Percentiles rank a stretch among this genome's conserved stretches.
These are phyloP conservation scores for Zygosaccharomyces siamensis DNA, from an alignment of 805 yeast species.

Conservation along the genomic window DNA sequence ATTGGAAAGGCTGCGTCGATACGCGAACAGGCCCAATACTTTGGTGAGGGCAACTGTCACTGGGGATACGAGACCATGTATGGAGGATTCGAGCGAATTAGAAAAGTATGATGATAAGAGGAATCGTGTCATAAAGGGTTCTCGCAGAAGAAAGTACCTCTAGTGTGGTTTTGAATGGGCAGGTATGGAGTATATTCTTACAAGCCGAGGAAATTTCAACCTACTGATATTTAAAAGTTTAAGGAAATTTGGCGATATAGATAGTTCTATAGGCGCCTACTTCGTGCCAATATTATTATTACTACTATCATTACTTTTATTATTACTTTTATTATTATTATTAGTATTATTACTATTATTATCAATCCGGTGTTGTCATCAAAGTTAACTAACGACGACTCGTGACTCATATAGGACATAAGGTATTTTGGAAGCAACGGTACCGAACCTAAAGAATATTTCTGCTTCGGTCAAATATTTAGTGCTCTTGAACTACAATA, in stretches of 20 bases:
- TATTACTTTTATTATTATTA: background rate
- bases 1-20: background rate
- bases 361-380: too few relatives aligned
- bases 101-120: constrained; percentile 25
- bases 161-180: constrained; percentile 4
- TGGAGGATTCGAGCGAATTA: constrained; percentile 17
- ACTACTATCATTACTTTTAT: background rate
- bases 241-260: background rate
- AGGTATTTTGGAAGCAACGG: too few relatives aligned
- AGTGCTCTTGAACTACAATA: too few relatives aligned
- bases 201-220: background rate
- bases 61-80: constrained; percentile 6
- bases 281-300: background rate
- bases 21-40: background rate
- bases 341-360: background rate
- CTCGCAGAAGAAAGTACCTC: constrained; percentile 16
- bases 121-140: constrained; percentile 21
- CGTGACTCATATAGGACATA: background rate
- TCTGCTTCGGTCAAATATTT: too few relatives aligned
- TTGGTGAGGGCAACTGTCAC: constrained; percentile 1
- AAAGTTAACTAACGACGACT: background rate
- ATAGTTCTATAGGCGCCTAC: constrained; percentile 3
- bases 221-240: background rate
- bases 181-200: background rate
- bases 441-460: too few relatives aligned